Evolutionary conservation across 2,329 filamentous ascomycete species (phyloP).

Genomic region (Tetracladium maxilliforme): DNA sequence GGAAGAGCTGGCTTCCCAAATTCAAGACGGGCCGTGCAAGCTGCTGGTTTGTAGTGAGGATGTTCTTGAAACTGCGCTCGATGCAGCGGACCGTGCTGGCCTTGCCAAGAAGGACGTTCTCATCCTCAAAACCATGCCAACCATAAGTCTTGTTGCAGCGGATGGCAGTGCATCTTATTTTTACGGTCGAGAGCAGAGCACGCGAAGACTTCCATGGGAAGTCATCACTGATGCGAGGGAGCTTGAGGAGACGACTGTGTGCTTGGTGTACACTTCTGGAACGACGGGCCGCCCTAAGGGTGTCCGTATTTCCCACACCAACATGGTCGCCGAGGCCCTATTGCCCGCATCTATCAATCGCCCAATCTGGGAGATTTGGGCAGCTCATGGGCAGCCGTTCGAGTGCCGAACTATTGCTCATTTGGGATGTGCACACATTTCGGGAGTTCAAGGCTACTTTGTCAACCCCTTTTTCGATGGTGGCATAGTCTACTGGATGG

Average conservation of each 20-base stretch:
- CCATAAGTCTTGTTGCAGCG: constrained; percentile 17
- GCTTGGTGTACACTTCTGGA: constrained; percentile 68
- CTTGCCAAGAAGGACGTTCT: constrained; percentile 31
- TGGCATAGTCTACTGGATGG: constrained; percentile 45
- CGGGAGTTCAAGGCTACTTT: constrained; percentile 28
- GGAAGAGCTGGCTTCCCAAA: constrained; percentile 32
- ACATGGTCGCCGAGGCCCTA: constrained; percentile 22
- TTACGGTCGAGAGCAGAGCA: too few species aligned
- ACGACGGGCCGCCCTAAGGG: constrained; percentile 78
- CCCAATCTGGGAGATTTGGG: constrained; percentile 7
- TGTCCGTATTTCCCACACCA: constrained; percentile 25
- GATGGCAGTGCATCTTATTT: constrained; percentile 14
- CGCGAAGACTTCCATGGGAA: constrained; percentile 42
- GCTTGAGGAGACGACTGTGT: constrained; percentile 35
- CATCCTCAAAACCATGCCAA: constrained; percentile 24
- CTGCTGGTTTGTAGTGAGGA: constrained; percentile 30
- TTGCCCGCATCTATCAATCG: constrained; percentile 16
- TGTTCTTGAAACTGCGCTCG: constrained; percentile 27
- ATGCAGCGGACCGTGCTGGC: constrained; percentile 31
- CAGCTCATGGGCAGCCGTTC: constrained; percentile 10
- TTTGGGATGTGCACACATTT: constrained; percentile 28
- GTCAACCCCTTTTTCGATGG: constrained; percentile 28
- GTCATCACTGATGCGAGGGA: constrained; percentile 31
- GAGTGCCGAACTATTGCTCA: constrained; percentile 26
- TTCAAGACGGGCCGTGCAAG: constrained; percentile 23